These are phyloP conservation scores for Entrophospora sp. DNA, from an alignment of 192 early-diverging fungal genomes.

Conservation along the genomic window DNA sequence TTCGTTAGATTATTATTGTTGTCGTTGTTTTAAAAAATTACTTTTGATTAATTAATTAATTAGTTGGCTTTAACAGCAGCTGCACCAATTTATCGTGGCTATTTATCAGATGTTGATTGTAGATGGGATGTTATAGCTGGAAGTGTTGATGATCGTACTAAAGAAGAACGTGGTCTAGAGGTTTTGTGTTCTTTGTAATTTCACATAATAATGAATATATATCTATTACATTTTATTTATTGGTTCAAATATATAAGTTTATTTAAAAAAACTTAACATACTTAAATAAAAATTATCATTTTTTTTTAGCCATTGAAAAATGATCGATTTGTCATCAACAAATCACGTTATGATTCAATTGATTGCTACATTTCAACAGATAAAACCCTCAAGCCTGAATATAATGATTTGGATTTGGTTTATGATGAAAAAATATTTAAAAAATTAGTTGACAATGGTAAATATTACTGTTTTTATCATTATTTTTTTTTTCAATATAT, in stretches of 20 bases:
- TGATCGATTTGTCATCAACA: slow-evolving; percentile 75
- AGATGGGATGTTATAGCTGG: slow-evolving; percentile 95
- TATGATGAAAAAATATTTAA: slow-evolving; percentile 74
- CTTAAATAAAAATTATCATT: neutral
- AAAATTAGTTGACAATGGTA: slow-evolving; percentile 55
- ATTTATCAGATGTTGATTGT: slow-evolving; percentile 91
- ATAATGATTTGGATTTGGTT: slow-evolving; percentile 84
- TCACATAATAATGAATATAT: neutral
- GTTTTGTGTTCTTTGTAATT: slow-evolving; percentile 23
- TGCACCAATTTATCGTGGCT: slow-evolving; percentile 89
- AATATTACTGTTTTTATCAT: neutral
- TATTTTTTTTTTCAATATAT: neutral
- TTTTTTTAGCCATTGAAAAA: slow-evolving; percentile 54
- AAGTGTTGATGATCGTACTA: slow-evolving; percentile 87
- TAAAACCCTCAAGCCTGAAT: slow-evolving; percentile 68
- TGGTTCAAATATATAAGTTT: no score
- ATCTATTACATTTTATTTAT: no score
- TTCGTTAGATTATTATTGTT: no score
- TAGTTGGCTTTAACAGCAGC: slow-evolving; percentile 84
- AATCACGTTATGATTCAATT: slow-evolving; percentile 95
- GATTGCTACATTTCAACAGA: slow-evolving; percentile 77
- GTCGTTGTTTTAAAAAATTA: no score
- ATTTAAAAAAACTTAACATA: slow-evolving; percentile 19
- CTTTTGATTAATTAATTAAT: no score
- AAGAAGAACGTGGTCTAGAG: slow-evolving; percentile 79